phyloP scores from a whole-genome alignment of 2,329 filamentous ascomycete species.

The Cephalotrichum gorgonifer region DNA sequence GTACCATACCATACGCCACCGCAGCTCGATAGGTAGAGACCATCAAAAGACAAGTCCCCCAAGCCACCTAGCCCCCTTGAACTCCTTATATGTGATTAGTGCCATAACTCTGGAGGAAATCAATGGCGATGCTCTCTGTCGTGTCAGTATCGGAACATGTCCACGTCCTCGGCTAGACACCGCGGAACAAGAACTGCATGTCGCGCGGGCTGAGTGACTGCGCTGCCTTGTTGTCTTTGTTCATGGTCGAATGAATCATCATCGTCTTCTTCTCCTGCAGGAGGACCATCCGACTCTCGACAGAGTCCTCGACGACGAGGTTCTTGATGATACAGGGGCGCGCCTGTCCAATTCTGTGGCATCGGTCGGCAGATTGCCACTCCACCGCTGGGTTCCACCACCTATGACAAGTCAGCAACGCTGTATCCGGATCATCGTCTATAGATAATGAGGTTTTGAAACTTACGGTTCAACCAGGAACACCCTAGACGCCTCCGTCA shows the following conservation, averaged over 20 bases:
- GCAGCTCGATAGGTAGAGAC: no score
- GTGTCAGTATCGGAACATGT: background rate
- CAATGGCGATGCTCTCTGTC: no score
- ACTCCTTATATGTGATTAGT: no score
- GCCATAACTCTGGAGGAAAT: no score
- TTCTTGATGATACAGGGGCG: constrained; percentile 90
- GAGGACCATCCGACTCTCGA: constrained; percentile 90
- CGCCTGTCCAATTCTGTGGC: constrained; percentile 90
- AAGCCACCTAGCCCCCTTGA: no score
- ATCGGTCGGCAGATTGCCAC: constrained; percentile 93
- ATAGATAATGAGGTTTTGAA: background rate
- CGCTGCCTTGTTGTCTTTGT: constrained; percentile 83
- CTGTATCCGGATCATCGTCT: background rate
- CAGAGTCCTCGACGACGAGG: constrained; percentile 91
- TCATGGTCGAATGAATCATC: constrained; percentile 96
- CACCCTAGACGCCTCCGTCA: constrained; percentile 88
- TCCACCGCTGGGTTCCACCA: constrained; percentile 99
- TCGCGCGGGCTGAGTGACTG: constrained; percentile 85
- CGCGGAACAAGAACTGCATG: constrained; percentile 93
- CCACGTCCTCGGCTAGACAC: constrained; percentile 26
- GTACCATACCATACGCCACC: no score
- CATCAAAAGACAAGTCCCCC: no score
- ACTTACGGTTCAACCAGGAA: constrained; percentile 94
- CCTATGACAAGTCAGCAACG: constrained; percentile 30
- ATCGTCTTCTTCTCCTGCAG: constrained; percentile 98